phyloP scores from a whole-genome alignment of 768 basidiomycete species.

The Boletus rubropictus region DNA sequence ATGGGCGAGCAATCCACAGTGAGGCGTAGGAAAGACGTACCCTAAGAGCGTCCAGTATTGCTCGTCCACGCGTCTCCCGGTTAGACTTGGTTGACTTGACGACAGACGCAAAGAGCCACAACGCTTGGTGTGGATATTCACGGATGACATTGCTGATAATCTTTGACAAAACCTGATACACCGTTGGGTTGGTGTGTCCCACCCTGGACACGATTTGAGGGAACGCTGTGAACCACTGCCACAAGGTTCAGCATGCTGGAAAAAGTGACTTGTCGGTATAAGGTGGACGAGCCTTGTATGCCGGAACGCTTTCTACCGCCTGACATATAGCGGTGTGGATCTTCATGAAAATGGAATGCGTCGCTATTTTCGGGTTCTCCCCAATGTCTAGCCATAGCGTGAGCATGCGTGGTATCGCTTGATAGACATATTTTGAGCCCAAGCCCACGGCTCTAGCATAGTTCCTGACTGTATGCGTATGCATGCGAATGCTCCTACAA shows the following conservation, averaged over 20 bases:
- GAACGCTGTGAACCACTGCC: constrained; percentile 91
- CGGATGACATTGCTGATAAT: constrained; percentile 72
- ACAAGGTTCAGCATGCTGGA: constrained; percentile 6
- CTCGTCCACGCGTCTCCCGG: constrained; percentile 54
- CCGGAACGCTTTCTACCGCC: constrained; percentile 57
- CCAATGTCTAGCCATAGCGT: constrained; percentile 93
- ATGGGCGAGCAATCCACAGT: not conserved
- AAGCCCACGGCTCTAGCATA: constrained; percentile 66
- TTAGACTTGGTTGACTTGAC: constrained; percentile 72
- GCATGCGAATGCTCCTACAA: constrained; percentile 57
- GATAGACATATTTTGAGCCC: constrained; percentile 95
- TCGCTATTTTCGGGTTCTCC: constrained; percentile 37
- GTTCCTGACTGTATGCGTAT: constrained; percentile 55
- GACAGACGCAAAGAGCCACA: constrained; percentile 90
- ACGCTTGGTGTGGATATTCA: constrained; percentile 81
- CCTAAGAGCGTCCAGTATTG: constrained; percentile 52
- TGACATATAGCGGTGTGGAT: constrained; percentile 53
- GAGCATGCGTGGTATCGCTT: constrained; percentile 87
- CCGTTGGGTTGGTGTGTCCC: constrained; percentile 59
- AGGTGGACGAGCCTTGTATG: constrained; percentile 62
- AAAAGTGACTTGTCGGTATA: not conserved
- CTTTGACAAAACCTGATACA: constrained; percentile 52
- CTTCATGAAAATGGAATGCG: constrained; percentile 41
- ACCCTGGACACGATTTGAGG: constrained; percentile 96
- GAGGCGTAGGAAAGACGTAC: constrained; percentile 32